Conservation (phyloP, 2,329 filamentous ascomycete genomes). For the Scopulariopsis brevicaulis region DNA sequence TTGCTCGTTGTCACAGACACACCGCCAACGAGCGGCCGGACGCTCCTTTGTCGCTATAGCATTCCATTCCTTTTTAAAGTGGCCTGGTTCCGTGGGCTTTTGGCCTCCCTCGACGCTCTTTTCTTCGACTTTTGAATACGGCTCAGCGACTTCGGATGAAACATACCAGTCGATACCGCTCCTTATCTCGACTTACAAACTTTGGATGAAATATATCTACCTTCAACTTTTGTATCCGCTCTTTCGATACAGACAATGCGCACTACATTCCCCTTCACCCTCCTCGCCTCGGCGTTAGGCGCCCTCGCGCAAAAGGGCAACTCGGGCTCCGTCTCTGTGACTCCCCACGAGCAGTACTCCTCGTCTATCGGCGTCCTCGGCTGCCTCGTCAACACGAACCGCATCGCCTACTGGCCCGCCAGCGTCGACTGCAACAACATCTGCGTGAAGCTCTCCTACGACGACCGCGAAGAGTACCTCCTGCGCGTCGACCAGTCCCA, state of each 20-base stretch:
- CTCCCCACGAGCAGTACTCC: conserved; percentile 44
- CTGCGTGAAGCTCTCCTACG: conserved; percentile 40
- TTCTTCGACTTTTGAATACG: too few relatives aligned
- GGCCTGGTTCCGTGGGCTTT: neutral
- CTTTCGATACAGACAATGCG: neutral
- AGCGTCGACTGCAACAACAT: conserved; percentile 41
- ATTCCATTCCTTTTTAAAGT: neutral
- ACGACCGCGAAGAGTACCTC: conserved; percentile 40
- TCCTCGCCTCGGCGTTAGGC: neutral
- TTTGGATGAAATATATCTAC: neutral
- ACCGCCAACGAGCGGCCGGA: neutral
- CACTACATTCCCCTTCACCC: neutral
- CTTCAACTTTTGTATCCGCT: neutral
- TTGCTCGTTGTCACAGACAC: neutral
- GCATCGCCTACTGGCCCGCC: conserved; percentile 48
- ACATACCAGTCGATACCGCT: neutral
- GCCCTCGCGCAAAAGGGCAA: conserved; percentile 6
- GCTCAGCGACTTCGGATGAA: too few relatives aligned
- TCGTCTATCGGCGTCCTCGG: conserved; percentile 46
- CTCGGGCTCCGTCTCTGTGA: conserved; percentile 24
- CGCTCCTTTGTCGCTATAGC: neutral
- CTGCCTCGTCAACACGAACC: conserved; percentile 49
- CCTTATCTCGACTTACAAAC: neutral
- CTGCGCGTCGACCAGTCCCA: conserved; percentile 44
- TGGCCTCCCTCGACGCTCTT: neutral